Base-by-base conservation (phyloP, 345 rosid genomes). In the Gossypium arboreum region DNA sequence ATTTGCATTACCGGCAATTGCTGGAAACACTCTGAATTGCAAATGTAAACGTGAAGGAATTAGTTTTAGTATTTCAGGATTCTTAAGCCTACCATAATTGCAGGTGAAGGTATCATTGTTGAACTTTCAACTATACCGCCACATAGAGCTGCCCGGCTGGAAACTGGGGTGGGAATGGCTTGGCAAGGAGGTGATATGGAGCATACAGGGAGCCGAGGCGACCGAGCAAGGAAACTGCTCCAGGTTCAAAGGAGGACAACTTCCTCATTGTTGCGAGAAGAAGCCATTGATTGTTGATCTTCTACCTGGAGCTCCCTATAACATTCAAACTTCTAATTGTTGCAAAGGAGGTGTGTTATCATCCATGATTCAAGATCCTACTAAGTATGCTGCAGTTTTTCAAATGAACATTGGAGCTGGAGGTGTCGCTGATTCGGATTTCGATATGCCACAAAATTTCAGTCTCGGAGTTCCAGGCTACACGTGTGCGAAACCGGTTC, bases 151-250 rank as follows among this genome's bases (percentile, higher is more conserved):
- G 20, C 98, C 98, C 1, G 97, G 98, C 0, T 94, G 97, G 98
- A 87, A 79, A 74, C 64, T 94, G 62, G 86, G 85, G 10, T 94
- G 97, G 97, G 75, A 48, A 8, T 94, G 98, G 97, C 7, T 0
- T 12, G 84, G 82, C 11, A 65, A 85, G 3, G 88, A 91, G 79
- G 97, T 85, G 50, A 94, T 94, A 68, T 91, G 94, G 93, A 77
- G 68, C 25, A 85, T 92, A 86, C 67, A 24, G 70, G 98, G 97
- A 68, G 98, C 95, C 0, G 93, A 92, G 79, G 89, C 98, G 0
- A 91, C 92, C 0, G 88, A 88, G 73, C 98, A 92, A 87, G 94
- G 98, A 9, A 86, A 94, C 77, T 94, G 97, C 85, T 80, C 86
- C 0, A 74, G 73, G 45, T 88, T 87, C 81, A 83, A 63, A 45